Base-by-base conservation (phyloP, 768 basidiomycete species). In the Auriscalpium vulgare region DNA sequence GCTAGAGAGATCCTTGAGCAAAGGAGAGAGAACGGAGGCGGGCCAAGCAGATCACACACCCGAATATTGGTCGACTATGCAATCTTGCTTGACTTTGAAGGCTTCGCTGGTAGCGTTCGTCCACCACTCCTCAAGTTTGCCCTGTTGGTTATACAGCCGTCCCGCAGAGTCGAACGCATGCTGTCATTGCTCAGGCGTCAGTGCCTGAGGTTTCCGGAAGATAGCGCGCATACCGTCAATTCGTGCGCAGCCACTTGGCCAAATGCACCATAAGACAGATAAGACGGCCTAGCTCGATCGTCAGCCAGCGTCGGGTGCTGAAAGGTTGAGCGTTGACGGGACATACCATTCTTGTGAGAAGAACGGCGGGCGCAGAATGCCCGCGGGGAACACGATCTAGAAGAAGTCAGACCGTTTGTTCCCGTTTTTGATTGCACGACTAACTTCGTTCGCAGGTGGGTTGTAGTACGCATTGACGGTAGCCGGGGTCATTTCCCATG, bases 381-480 rank as follows among this genome's bases (percentile, higher is more conserved):
- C 97, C 19, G 97, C 95, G 9, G 97, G 95, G 74, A 99, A 97
- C 19, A 93, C 91, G 51, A 95, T 93, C 86, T 91, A 55, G 34
- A 50, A 52, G n/a, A 49, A n/a, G 21, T 38, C 45, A 50, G 11
- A n/a, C 29, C 13, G n/a, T 6, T 52, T n/a, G 34, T 38, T 19
- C 10, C n/a, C 29, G 51, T 6, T 9, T 10, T 23, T 36, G 40
- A 43, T 19, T 21, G 10, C 19, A 17, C 5, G 21, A 51, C 71
- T 40, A 57, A 89, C 89, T 77, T 95, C 93, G 60, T 93, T 94
- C 1, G 87, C 83, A 10, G 90, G 87, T 36, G 92, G 87, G 59
- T 85, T 86, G 72, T 84, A 92, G 71, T 94, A 94, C 1, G 93
- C 93, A 66, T 94, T 90, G 58, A 95, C 89, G 56, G 79, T 87